A percentile compares a stretch with the other conserved stretches of the same genome.
phyloP scores from a whole-genome alignment of 805 yeast genomes.

The Phaffomyces thermotolerans region DNA sequence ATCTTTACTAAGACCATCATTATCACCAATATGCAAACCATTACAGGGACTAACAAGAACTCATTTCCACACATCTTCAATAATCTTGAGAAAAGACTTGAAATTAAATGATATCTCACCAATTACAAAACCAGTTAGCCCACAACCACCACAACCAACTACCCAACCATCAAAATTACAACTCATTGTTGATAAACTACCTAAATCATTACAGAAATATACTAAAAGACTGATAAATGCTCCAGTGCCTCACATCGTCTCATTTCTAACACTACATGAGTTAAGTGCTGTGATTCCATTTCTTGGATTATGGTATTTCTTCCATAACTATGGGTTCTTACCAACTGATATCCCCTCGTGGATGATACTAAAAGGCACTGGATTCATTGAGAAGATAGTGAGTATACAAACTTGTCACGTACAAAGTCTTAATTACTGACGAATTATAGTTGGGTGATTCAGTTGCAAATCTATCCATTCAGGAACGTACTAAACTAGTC shows the following conservation, averaged over 20 bases:
- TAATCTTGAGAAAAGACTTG: background rate
- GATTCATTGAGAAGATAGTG: conserved; percentile 47
- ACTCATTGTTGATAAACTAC: conserved; percentile 32
- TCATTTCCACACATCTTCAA: no score
- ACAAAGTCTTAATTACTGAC: no score
- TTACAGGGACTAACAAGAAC: no score
- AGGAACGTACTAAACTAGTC: conserved; percentile 47
- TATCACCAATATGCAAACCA: no score
- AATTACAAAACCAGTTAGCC: background rate
- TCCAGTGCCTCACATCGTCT: conserved; percentile 52
- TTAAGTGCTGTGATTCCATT: conserved; percentile 68
- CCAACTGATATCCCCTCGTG: conserved; percentile 52
- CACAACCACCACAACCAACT: background rate
- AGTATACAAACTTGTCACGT: conserved; percentile 21
- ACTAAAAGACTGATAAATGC: conserved; percentile 44
- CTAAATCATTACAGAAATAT: conserved; percentile 43
- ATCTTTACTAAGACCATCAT: no score
- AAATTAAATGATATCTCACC: background rate
- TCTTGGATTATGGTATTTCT: conserved; percentile 56
- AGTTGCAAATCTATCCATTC: conserved; percentile 29
- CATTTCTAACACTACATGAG: conserved; percentile 68
- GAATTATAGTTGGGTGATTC: conserved; percentile 19
- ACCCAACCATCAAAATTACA: conserved; percentile 1
- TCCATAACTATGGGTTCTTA: conserved; percentile 48
- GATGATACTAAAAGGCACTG: conserved; percentile 53